Base-by-base conservation (phyloP, 129 eudicot species). In the Arctium lappa region DNA sequence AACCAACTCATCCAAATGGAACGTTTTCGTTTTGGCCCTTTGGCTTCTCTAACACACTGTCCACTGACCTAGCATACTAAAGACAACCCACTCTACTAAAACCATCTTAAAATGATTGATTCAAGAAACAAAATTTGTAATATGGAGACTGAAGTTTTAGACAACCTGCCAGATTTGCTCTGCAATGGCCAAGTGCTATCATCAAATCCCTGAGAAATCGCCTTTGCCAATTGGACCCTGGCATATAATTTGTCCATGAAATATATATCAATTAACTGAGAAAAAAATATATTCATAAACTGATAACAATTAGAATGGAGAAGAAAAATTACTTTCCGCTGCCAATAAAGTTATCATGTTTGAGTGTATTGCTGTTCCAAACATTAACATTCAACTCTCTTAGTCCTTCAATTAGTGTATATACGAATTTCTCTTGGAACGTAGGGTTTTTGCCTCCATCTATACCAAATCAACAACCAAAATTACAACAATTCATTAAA, bases 391-490 rank as follows among this genome's bases (percentile, higher is more conserved):
- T 86, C 60, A 96, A 40, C 86, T 96, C 99, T 62, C 95, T 48
- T 62, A 96, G 37, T 29, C 99, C 99, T 86, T 96, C 99, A 63
- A 91, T 93, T 27, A 96, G 84, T 2, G 88, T 88, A 46, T 91
- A 96, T 78, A 86, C 86, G 74, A 93, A 96, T 82, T 96, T 96
- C 92, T 96, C 98, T 84, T 96, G 99, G 87, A 96, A 96, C 11
- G 88, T 84, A 42, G 99, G 99, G 77, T 93, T 90, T 79, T 93
- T 96, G 13, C 99, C 99, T 74, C 99, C 99, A 91, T 95, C 99
- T 95, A 78, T 69, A 84, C 44, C 74, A 5, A 74, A 15, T 46
- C 70, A 74, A 73, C 15, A 79, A 56, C 27, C 46, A 53, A 60
- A 66, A 46, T 84, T 18, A 84, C 13, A 73, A 42, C 22, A 77